These are phyloP conservation scores for Monosporozyma unispora DNA, from an alignment of 805 yeast species.

Conservation along the genomic window DNA sequence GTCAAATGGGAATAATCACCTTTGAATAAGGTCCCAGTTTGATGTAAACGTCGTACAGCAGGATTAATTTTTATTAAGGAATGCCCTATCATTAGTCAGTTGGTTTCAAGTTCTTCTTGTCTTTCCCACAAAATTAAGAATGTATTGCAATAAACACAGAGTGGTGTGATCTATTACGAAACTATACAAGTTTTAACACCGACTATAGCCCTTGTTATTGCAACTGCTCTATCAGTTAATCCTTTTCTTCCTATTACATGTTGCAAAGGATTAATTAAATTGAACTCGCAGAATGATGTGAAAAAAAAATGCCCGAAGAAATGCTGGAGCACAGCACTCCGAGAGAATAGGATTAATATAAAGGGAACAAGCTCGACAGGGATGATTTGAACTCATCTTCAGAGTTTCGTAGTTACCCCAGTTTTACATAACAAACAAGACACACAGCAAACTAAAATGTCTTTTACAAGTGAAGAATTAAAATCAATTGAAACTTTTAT, in stretches of 20 bases:
- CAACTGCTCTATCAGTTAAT: background rate
- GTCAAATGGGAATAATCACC: constrained; percentile 11
- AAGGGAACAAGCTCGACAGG: background rate
- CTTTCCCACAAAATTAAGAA: background rate
- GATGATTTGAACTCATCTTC: no score
- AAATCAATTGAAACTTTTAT: constrained; percentile 21
- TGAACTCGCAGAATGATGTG: background rate
- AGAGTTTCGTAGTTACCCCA: background rate
- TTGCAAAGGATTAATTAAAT: background rate
- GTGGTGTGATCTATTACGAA: background rate
- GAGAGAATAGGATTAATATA: background rate
- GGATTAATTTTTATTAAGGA: background rate
- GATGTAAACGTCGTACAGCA: constrained; percentile 1
- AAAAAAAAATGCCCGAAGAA: background rate
- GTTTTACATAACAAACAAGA: background rate
- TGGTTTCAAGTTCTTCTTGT: background rate
- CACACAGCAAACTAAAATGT: background rate
- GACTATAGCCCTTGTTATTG: background rate
- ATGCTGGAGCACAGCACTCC: constrained; percentile 4
- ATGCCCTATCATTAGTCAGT: background rate
- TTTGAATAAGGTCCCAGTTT: background rate
- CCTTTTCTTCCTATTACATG: background rate
- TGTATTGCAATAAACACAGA: background rate
- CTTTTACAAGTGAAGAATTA: constrained; percentile 10
- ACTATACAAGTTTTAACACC: background rate